Percentiles rank a stretch among this genome's conserved stretches.
These are phyloP conservation scores for Saturnispora sekii DNA, from an alignment of 805 yeast species.

Conservation along the genomic window DNA sequence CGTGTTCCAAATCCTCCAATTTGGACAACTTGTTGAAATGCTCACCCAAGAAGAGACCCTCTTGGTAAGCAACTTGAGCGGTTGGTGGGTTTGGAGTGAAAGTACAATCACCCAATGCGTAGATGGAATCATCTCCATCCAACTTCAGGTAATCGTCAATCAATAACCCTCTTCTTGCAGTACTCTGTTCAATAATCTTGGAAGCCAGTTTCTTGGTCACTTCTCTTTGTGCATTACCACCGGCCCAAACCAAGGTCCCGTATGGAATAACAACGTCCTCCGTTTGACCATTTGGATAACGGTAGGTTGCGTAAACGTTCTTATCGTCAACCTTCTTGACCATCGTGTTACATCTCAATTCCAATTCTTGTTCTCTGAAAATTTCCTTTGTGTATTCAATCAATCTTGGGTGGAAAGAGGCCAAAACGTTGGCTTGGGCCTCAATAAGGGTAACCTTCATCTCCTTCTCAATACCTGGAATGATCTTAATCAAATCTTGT, in stretches of 20 bases:
- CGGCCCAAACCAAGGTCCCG: slow-evolving; percentile 94
- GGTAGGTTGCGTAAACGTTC: slow-evolving; percentile 59
- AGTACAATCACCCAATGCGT: slow-evolving; percentile 92
- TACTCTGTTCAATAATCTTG: slow-evolving; percentile 65
- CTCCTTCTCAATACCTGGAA: slow-evolving; percentile 77
- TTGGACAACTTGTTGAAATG: slow-evolving; percentile 58
- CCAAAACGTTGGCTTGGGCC: slow-evolving; percentile 83
- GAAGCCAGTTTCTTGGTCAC: slow-evolving; percentile 57
- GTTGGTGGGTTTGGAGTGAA: slow-evolving; percentile 89
- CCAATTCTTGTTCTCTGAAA: slow-evolving; percentile 56
- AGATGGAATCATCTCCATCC: slow-evolving; percentile 73
- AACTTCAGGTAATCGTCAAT: slow-evolving; percentile 76
- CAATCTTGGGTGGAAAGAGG: slow-evolving; percentile 59
- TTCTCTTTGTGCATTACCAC: slow-evolving; percentile 88
- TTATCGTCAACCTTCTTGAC: slow-evolving; percentile 74
- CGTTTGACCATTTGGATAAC: slow-evolving; percentile 56
- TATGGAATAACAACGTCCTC: slow-evolving; percentile 59
- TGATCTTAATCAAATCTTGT: slow-evolving; percentile 83
- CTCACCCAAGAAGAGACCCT: slow-evolving; percentile 72
- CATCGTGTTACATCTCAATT: slow-evolving; percentile 75
- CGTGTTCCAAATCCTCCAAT: slow-evolving; percentile 46
- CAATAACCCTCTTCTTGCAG: slow-evolving; percentile 83
- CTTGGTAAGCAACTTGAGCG: slow-evolving; percentile 95
- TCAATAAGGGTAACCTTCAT: slow-evolving; percentile 79
- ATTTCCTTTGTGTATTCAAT: slow-evolving; percentile 73